A percentile compares a stretch with the other conserved stretches of the same genome.
Conservation (phyloP, 2,329 filamentous ascomycete species). For the Incumbomyces lentus region DNA sequence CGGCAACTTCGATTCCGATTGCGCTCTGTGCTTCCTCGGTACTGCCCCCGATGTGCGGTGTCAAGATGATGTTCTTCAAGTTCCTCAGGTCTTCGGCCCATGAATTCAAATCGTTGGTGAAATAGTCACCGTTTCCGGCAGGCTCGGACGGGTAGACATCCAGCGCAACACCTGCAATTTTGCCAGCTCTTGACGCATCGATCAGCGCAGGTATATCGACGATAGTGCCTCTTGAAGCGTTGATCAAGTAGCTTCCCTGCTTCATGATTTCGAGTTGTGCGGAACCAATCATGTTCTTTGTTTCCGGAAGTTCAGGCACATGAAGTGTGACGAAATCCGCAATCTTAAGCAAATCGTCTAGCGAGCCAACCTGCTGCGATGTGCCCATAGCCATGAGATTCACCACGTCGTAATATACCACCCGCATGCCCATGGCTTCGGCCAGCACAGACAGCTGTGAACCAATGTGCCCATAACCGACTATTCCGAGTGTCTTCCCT, state of each 20-base stretch:
- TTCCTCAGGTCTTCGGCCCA: slow-evolving; percentile 79
- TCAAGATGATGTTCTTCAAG: slow-evolving; percentile 86
- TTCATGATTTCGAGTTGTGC: slow-evolving; percentile 81
- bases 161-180: slow-evolving; percentile 85
- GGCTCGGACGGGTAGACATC: slow-evolving; percentile 95
- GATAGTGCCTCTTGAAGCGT: slow-evolving; percentile 85
- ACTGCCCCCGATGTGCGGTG: slow-evolving; percentile 92
- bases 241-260: slow-evolving; percentile 84
- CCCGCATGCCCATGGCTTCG: slow-evolving; percentile 94
- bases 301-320: slow-evolving; percentile 87
- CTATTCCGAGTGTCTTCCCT: slow-evolving; percentile 93
- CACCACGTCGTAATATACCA: slow-evolving; percentile 93
- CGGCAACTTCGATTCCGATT: slow-evolving; percentile 85
- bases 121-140: slow-evolving; percentile 88
- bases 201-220: slow-evolving; percentile 90
- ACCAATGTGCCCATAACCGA: slow-evolving; percentile 96
- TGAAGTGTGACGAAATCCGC: slow-evolving; percentile 92
- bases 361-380: slow-evolving; percentile 66
- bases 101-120: slow-evolving; percentile 68
- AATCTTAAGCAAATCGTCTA: slow-evolving; percentile 64
- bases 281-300: slow-evolving; percentile 79
- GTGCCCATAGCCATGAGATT: slow-evolving; percentile 92
- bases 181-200: slow-evolving; percentile 72
- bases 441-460: slow-evolving; percentile 90
- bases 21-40: slow-evolving; percentile 96